Conservation (phyloP, 495 filamentous ascomycete species). For the Antarctomyces pellizariae region DNA sequence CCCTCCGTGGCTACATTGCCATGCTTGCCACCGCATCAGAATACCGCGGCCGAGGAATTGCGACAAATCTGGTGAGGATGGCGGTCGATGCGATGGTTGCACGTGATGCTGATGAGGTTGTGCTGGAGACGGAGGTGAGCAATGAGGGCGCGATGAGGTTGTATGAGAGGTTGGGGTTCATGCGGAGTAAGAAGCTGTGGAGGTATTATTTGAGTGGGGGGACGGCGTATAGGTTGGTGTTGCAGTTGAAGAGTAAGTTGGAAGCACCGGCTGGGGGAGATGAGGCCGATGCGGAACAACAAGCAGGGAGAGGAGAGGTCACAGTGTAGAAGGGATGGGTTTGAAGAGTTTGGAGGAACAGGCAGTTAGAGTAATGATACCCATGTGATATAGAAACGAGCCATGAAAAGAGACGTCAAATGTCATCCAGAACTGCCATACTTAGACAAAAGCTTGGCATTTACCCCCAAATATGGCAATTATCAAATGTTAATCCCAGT, state of each 20-base stretch:
- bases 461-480: too few species aligned
- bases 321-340: too few species aligned
- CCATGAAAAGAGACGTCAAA: too few species aligned
- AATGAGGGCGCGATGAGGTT: constrained; percentile 82
- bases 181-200: constrained; percentile 80
- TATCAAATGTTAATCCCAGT: too few species aligned
- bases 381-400: too few species aligned
- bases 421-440: too few species aligned
- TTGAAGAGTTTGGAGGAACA: too few species aligned
- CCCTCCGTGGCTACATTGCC: constrained; percentile 84
- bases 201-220: constrained; percentile 95
- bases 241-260: constrained; percentile 62
- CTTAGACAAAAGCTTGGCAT: too few species aligned
- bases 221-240: constrained; percentile 69
- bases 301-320: too few species aligned
- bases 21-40: constrained; percentile 77
- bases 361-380: too few species aligned
- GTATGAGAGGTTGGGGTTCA: constrained; percentile 82
- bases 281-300: too few species aligned
- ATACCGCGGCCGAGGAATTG: constrained; percentile 70
- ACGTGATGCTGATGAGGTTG: constrained; percentile 75
- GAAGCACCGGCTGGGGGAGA: too few species aligned
- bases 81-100: constrained; percentile 82
- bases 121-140: constrained; percentile 88
- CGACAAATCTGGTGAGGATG: constrained; percentile 67